Evolutionary conservation across 2,329 filamentous ascomycete species (phyloP).

Genomic region (Pseudocercospora eumusae): DNA sequence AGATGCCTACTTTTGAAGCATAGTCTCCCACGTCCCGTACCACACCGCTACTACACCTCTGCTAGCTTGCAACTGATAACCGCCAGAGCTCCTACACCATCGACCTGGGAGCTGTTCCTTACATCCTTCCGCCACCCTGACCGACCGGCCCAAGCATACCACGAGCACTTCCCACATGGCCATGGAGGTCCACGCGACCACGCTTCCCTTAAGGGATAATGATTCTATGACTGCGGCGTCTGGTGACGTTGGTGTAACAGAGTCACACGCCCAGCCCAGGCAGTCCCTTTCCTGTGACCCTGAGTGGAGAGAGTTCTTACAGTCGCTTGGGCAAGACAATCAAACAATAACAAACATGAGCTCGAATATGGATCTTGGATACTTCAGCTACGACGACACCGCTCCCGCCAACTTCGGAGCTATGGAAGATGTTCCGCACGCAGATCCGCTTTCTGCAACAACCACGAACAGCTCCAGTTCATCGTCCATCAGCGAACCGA

Average conservation of each 20-base stretch:
- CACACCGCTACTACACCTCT: constrained; percentile 28
- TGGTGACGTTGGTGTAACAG: constrained; percentile 26
- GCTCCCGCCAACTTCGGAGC: constrained; percentile 22
- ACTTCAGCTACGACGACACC: constrained; percentile 21
- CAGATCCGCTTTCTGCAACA: constrained; percentile 18
- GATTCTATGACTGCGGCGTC: constrained; percentile 21
- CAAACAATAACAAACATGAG: constrained; percentile 16
- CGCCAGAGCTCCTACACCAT: constrained; percentile 12
- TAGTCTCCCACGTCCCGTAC: constrained; percentile 29
- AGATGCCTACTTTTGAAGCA: constrained; percentile 24
- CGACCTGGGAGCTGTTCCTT: constrained; percentile 1
- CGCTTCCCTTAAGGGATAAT: constrained; percentile 22
- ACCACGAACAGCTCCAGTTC: constrained; percentile 20
- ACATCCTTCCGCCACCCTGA: constrained; percentile 2
- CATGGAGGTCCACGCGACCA: constrained; percentile 24
- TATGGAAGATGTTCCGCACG: constrained; percentile 21
- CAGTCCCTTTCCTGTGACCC: constrained; percentile 28
- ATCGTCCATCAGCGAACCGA: constrained; percentile 24
- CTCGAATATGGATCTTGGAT: constrained; percentile 20
- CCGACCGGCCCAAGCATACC: constrained; percentile 8
- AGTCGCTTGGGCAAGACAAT: constrained; percentile 17
- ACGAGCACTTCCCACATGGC: constrained; percentile 11
- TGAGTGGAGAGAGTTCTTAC: constrained; percentile 26
- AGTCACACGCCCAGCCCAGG: constrained; percentile 22
- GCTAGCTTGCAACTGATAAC: constrained; percentile 24